These are phyloP conservation scores for Nakaseomyces sp. DNA, from an alignment of 1,139 yeast species.

Conservation along the genomic window DNA sequence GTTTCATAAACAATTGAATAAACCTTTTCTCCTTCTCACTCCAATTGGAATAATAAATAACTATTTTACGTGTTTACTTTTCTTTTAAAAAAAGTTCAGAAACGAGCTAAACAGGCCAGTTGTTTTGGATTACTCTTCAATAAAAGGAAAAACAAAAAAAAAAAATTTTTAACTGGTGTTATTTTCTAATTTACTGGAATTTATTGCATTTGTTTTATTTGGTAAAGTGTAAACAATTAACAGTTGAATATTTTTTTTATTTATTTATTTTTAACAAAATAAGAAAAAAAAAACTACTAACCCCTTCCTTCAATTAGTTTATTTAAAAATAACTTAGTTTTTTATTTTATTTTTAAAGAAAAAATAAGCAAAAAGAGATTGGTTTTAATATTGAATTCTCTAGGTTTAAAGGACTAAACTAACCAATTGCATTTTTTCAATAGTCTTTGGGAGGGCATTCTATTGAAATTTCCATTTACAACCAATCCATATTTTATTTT, in stretches of 20 bases:
- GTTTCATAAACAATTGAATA: too few species aligned
- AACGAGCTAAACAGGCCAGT: background rate
- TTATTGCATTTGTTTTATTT: background rate
- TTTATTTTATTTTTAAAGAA: background rate
- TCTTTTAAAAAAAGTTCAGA: background rate
- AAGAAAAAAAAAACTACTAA: too few species aligned
- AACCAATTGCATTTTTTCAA: too few species aligned
- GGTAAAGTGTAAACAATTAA: slow-evolving; percentile 1
- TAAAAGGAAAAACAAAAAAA: background rate
- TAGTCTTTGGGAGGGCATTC: too few species aligned
- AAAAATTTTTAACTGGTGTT: background rate
- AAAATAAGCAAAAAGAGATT: background rate
- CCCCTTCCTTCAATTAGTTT: too few species aligned
- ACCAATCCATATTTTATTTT: too few species aligned
- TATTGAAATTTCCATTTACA: too few species aligned
- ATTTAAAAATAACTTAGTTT: background rate
- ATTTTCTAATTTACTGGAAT: background rate
- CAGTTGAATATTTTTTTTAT: background rate
- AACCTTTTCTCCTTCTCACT: too few species aligned
- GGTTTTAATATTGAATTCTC: too few species aligned
- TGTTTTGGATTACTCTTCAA: background rate
- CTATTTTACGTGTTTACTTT: background rate
- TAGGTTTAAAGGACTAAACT: too few species aligned
- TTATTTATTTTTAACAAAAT: background rate
- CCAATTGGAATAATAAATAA: background rate